Base-by-base conservation (phyloP, 495 filamentous ascomycete genomes). In the Podospora fimiseda region DNA sequence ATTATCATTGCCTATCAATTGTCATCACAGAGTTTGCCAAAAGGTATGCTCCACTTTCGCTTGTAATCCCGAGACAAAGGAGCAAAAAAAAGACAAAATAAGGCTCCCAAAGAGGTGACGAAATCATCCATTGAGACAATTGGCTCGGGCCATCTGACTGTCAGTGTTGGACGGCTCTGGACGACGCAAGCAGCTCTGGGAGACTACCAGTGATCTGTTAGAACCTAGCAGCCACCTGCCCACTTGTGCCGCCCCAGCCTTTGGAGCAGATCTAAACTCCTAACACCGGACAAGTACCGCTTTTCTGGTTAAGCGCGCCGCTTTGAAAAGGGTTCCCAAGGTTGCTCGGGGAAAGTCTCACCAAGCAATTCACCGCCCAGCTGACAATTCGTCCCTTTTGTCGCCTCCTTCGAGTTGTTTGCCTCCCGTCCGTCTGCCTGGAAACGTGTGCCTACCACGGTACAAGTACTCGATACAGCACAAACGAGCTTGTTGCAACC, bases 401-500 rank as follows among this genome's bases (percentile, higher is more conserved):
- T 43, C 33, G 40, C 37, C 45, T 52, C 41, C 24, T 41, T 46
- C 41, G 15, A 18, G 24, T 16, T 36, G 43, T 51, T 57, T 49
- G 48, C 49, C 48, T 53, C 41, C 53, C 62, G 51, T 41, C 47
- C 37, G 52, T 56, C 62, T 63, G 64, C 64, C 62, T 67, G 48
- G 51, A 37, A 9, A 42, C n/a, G n/a, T n/a, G 33, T 21, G 37
- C 37, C 57, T 61, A 61, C 46, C 60, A 60, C 51, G 37, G 36
- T 30, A 44, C 50, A 65, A 63, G 62, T 65, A 65, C 60, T 38
- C 15, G 59, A 24, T 60, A 58, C 55, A n/a, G n/a, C n/a, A n/a
- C n/a, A n/a, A n/a, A n/a, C n/a, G n/a, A n/a, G n/a, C 33, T 50
- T 15, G n/a, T 41, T 3, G 22, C 23, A 18, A 18, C 27, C 27